These are phyloP conservation scores for Pneumocystis canis DNA, from an alignment of 1,139 yeast species.

Conservation along the genomic window DNA sequence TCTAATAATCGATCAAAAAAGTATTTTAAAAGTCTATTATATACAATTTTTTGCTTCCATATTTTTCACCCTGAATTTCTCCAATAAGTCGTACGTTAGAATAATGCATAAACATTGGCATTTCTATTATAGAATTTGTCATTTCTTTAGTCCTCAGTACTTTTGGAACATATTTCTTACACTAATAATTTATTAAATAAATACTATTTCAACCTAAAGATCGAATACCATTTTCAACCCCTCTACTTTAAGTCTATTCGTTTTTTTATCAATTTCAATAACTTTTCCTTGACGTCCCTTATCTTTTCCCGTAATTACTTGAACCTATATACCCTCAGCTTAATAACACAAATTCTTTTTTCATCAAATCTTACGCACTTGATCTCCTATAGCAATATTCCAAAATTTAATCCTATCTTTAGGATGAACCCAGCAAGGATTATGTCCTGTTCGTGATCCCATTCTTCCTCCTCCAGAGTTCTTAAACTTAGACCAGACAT, in stretches of 20 bases:
- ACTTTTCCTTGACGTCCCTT: constrained; percentile 9
- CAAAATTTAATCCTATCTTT: constrained; percentile 9
- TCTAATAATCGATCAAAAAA: constrained; percentile 1
- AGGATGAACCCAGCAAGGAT: constrained; percentile 1
- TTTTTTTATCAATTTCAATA: constrained; percentile 6
- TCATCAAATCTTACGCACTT: neutral
- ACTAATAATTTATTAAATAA: neutral
- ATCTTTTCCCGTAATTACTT: constrained; percentile 8
- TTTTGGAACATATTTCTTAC: constrained; percentile 5
- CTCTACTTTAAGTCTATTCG: constrained; percentile 10
- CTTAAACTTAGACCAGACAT: neutral
- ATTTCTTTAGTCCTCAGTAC: constrained; percentile 3
- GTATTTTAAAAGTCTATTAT: neutral
- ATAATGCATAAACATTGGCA: constrained; percentile 10
- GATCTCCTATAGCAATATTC: constrained; percentile 12
- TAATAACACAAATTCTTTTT: neutral
- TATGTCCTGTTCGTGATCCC: neutral
- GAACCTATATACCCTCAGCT: neutral
- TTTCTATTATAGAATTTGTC: constrained; percentile 3
- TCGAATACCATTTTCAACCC: constrained; percentile 7
- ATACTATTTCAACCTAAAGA: neutral
- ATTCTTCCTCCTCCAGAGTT: neutral
- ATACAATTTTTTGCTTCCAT: neutral
- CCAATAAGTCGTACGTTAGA: constrained; percentile 12
- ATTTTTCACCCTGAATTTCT: constrained; percentile 7